A percentile compares a stretch with the other conserved stretches of the same genome.
These are phyloP conservation scores for Mortierella sp. DNA, from an alignment of 371 early-diverging fungal species.

Conservation along the genomic window DNA sequence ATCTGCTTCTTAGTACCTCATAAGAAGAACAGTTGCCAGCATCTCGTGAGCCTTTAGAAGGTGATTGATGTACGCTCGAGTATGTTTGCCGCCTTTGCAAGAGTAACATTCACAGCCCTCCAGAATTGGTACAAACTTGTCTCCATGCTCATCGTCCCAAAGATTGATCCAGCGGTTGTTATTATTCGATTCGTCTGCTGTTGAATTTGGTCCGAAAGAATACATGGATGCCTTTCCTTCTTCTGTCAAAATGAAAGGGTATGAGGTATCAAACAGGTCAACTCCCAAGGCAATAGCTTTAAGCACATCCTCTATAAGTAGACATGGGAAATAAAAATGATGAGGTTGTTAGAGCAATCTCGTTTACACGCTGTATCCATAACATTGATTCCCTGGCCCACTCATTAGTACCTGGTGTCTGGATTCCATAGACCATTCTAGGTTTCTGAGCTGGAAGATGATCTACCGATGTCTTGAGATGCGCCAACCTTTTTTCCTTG, in stretches of 20 bases:
- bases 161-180: conserved; percentile 60
- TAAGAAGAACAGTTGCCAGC: conserved; percentile 81
- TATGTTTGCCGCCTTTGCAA: conserved; percentile 70
- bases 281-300: conserved; percentile 72
- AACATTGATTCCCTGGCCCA: background rate
- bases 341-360: background rate
- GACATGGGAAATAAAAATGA: background rate
- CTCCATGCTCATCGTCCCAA: conserved; percentile 64
- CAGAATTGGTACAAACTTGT: conserved; percentile 75
- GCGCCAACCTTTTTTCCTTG: conserved; percentile 44
- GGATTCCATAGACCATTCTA: conserved; percentile 59
- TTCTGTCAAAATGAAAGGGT: conserved; percentile 63
- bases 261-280: conserved; percentile 81
- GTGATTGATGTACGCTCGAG: conserved; percentile 84
- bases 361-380: too few species aligned
- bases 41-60: conserved; percentile 83
- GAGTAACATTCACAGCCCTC: conserved; percentile 74
- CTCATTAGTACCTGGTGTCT: conserved; percentile 54
- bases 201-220: conserved; percentile 36
- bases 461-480: conserved; percentile 56
- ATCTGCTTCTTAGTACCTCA: conserved; percentile 60
- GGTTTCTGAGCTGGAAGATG: conserved; percentile 57
- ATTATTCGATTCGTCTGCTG: conserved; percentile 2
- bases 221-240: conserved; percentile 70
- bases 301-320: conserved; percentile 68